A percentile compares a stretch with the other conserved stretches of the same genome.
phyloP scores from a whole-genome alignment of 2,329 filamentous ascomycete genomes.

The Cytospora paraplurivora region DNA sequence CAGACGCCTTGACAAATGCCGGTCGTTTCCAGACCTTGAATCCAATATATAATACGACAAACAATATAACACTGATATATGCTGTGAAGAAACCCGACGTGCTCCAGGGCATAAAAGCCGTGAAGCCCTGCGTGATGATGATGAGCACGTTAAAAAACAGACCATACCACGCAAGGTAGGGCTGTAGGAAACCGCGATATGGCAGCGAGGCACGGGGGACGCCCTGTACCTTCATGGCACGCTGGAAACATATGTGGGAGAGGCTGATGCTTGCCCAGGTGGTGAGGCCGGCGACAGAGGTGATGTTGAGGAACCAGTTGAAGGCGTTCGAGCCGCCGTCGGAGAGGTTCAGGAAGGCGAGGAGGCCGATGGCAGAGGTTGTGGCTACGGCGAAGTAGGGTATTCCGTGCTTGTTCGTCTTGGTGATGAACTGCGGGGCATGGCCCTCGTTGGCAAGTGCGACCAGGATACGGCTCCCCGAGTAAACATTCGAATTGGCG shows the following conservation, averaged over 20 bases:
- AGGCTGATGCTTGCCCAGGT: conserved; percentile 68
- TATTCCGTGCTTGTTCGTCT: conserved; percentile 63
- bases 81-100: conserved; percentile 63
- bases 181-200: conserved; percentile 63
- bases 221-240: conserved; percentile 57
- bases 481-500: conserved; percentile 77
- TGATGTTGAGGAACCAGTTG: conserved; percentile 73
- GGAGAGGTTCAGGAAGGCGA: conserved; percentile 70
- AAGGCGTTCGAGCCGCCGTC: conserved; percentile 62
- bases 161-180: conserved; percentile 66
- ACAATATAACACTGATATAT: conserved; percentile 67
- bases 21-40: conserved; percentile 55
- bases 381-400: conserved; percentile 62
- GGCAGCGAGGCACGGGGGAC: conserved; percentile 61
- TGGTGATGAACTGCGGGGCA: conserved; percentile 61
- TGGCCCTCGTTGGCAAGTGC: conserved; percentile 66
- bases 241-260: conserved; percentile 67
- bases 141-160: conserved; percentile 67
- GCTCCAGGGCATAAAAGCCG: conserved; percentile 65
- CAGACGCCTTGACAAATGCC: conserved; percentile 33
- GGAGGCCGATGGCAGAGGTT: conserved; percentile 60
- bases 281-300: conserved; percentile 69
- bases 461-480: conserved; percentile 68
- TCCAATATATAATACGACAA: conserved; percentile 58
- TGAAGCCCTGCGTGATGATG: conserved; percentile 69